Evolutionary conservation across 2,329 filamentous ascomycete species (phyloP), one percentile per base, ranked within the genome.

Genomic region (Clonostachys rosea): DNA sequence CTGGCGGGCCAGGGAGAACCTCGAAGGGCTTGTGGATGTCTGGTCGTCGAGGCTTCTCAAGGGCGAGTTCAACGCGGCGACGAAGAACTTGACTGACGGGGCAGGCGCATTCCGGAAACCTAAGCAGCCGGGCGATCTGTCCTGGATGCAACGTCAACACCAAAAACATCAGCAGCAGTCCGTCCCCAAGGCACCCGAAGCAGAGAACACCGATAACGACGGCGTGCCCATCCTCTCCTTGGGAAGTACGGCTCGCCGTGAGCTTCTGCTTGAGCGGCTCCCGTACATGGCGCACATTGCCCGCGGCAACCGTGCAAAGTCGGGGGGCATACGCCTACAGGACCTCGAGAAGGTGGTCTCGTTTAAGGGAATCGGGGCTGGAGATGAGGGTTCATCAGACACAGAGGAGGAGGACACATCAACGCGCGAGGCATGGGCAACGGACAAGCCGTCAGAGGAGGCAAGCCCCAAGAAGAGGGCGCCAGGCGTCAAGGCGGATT

Each of bases 1-100:
- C 11, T 96, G 91, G 90, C 79, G 86, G 50, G 79, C 83, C 47
- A 86, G 82, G 52, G 91, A 97, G 61, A 91, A 96, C 61, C 76
- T 92, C 6, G 86, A 89, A 50, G 83, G 81, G 1, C 64, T 89
- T 2, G 70, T 95, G 1, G 86, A 90, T 48, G 59, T 85, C 48
- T 89, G 87, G 76, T 81, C 84, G 1, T 72, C 76, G 1, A 78
- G 76, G 44, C 67, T 84, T 17, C 75, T 86, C 35, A 77, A 75
- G 46, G 79, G 80, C 4, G 78, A 81, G 40, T 64, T 66, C 5
- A 54, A 59, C 3, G 59, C 58, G 45, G 64, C 63, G 34, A 61
- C 59, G 36, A 65, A 63, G 52, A 57, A 63, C 49, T 52, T 77
- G 52, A 72, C 70, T 5, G 67, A 71, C 42, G 70, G 73, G 11